Base-by-base conservation (phyloP, 345 rosid species). In the Gossypium ekmanianum region DNA sequence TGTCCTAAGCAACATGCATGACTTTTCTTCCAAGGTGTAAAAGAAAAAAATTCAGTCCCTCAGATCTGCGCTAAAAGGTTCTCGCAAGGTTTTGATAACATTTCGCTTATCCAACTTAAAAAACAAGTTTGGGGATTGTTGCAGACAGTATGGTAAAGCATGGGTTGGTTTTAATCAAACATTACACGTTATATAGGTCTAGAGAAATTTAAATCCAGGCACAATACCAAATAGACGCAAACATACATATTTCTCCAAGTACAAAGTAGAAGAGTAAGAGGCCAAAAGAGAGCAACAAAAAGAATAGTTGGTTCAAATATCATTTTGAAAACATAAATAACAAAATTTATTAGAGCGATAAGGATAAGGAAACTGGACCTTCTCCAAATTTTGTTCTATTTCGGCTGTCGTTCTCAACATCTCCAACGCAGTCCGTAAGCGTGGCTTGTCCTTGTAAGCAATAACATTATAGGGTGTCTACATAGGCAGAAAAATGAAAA, bases 371-470 rank as follows among this genome's bases (percentile, higher is more conserved):
- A 29, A 55, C 70, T 47, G 52, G 41, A 89, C 97, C 83, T 91
- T 87, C 56, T 86, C 74, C 82, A 94, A 71, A 29, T 86, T 86
- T 9, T 66, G 72, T 79, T 91, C 98, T 67, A 94, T 90, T 77
- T 90, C 94, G 74, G 85, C 81, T 52, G 99, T 89, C 12, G 92
- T 82, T 54, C 71, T 76, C 54, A 95, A 89, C 98, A 95, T 8
- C 90, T 95, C 89, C 50, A 95, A 26, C 29, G 98, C 98, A 44
- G 91, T 88, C 64, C 81, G 71, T 81, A 93, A 74, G 34, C 99
- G 86, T 7, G 97, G 99, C 67, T 90, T 95, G 51, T 84, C 92
- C 68, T 74, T 89, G 87, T 95, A 95, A 73, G 87, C 90, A 78
- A 93, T 83, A 18, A 88, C 90, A 54, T 89, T 93, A 77, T 93